Conservation (phyloP, 164 flowering plant genomes). For the Tetrastigma voinierianum region DNA sequence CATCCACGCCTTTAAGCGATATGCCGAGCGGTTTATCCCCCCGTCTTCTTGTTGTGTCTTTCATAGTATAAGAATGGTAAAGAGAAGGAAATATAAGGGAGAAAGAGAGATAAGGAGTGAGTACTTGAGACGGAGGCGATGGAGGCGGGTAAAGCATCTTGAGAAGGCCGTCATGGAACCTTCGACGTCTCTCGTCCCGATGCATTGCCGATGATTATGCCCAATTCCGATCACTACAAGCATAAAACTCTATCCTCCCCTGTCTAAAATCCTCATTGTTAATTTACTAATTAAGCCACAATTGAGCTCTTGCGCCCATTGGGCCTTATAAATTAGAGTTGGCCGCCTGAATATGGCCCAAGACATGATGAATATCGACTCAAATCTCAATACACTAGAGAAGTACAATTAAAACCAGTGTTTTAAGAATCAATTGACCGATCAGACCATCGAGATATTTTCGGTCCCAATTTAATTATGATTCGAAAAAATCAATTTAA, state of each 20-base stretch:
- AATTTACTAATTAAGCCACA: too few relatives aligned
- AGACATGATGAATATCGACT: too few relatives aligned
- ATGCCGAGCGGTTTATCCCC: background rate
- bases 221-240: slow-evolving; percentile 6
- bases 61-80: background rate
- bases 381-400: too few relatives aligned
- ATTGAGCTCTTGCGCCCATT: too few relatives aligned
- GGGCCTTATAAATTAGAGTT: too few relatives aligned
- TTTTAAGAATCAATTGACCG: too few relatives aligned
- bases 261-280: too few relatives aligned
- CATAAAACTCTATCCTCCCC: background rate
- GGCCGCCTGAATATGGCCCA: too few relatives aligned
- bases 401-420: too few relatives aligned
- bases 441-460: too few relatives aligned
- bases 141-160: slow-evolving; percentile 40
- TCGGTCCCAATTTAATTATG: too few relatives aligned
- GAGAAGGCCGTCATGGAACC: slow-evolving; percentile 37
- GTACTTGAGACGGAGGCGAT: slow-evolving; percentile 15
- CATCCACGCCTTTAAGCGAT: background rate
- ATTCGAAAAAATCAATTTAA: too few relatives aligned
- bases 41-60: slow-evolving; percentile 6
- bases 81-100: background rate
- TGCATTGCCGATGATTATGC: slow-evolving; percentile 15
- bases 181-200: slow-evolving; percentile 34
- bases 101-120: slow-evolving; percentile 6